Base-by-base conservation (phyloP, 495 filamentous ascomycete species). In the Poronia punctata region DNA sequence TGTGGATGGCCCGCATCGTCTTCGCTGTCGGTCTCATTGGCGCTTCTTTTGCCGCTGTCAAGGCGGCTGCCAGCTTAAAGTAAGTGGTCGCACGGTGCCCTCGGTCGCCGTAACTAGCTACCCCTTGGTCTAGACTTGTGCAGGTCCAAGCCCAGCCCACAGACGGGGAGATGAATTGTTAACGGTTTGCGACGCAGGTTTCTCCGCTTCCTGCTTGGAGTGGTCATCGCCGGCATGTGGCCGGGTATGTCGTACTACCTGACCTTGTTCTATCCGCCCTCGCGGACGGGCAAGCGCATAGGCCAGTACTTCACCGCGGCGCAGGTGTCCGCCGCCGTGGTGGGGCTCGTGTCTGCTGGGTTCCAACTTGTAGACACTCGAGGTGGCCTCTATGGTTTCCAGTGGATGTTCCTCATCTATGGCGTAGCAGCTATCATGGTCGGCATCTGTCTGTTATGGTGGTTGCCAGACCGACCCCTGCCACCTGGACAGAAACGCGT, bases 341-440 rank as follows among this genome's bases (percentile, higher is more conserved):
- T 90, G 6, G 88, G 88, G 4, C 70, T 94, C 7, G 89, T 94
- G 14, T 92, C 87, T 9, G 87, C 88, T 1, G 88, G 88, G 0
- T 94, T 95, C 56, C 86, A 93, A 56, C 64, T 92, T 50, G 90
- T 95, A 82, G 86, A 95, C 53, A 85, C 85, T 7, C 52, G 66
- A 2, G 70, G 73, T 10, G 88, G 88, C 7, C 68, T 89, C 4
- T 82, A 85, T 3, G 88, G 88, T 10, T 95, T 88, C 57, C 82
- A 86, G 46, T 95, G 88, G 88, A 94, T 95, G 88, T 94, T 95
- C 57, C 74, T 95, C 16, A 61, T 95, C 24, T 95, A 88, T 45
- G 88, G 88, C 6, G 61, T 95, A 7, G 69, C 87, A 34, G 83
- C 76, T 3, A 70, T 88, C 9, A 50, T 80, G 10, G 68, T 87